Conservation (phyloP, 495 filamentous ascomycete genomes). For the Rostrohypoxylon terebratum region DNA sequence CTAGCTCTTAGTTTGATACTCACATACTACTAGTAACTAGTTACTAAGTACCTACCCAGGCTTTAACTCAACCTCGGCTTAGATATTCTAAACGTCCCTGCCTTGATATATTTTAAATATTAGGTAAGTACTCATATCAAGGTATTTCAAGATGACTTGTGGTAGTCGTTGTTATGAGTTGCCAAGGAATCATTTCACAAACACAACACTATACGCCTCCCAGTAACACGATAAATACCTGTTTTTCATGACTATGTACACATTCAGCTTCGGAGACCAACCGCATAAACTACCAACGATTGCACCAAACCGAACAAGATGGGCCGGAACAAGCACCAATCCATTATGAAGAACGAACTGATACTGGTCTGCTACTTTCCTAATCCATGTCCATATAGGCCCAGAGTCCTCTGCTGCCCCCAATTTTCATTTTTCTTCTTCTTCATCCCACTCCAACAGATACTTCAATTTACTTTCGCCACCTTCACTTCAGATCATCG, state of each 20-base stretch:
- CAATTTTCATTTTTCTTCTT: constrained; percentile 1
- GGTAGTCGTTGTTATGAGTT: not conserved
- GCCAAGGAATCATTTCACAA: not conserved
- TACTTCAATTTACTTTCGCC: constrained; percentile 19
- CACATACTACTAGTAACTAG: no score
- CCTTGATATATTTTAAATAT: not conserved
- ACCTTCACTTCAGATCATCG: not conserved
- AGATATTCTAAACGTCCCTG: not conserved
- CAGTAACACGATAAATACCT: not conserved
- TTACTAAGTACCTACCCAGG: not conserved
- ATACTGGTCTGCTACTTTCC: not conserved
- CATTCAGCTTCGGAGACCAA: not conserved
- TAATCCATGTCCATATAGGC: not conserved
- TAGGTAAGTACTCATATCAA: not conserved
- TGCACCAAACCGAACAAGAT: not conserved
- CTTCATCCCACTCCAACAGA: not conserved
- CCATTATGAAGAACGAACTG: not conserved
- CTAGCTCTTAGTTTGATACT: not conserved
- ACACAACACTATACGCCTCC: not conserved
- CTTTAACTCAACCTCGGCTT: not conserved
- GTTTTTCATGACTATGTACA: constrained; percentile 15
- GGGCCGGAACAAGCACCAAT: not conserved
- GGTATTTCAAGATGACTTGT: not conserved
- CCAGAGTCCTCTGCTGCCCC: not conserved
- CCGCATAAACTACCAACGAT: not conserved